phyloP scores from a whole-genome alignment of 192 early-diverging fungal species.

The Dimargaris cristalligena region DNA sequence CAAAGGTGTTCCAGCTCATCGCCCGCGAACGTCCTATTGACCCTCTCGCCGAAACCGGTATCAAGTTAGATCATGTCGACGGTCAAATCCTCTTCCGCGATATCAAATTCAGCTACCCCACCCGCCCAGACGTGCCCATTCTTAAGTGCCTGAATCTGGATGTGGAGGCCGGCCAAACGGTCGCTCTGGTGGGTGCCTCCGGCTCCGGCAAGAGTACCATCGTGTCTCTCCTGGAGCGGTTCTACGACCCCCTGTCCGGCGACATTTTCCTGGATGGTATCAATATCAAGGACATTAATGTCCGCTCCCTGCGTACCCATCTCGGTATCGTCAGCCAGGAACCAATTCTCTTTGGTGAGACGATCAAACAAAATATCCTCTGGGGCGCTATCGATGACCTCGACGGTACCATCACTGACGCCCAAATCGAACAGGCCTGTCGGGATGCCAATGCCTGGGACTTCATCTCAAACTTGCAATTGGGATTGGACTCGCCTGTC shows the following conservation, averaged over 20 bases:
- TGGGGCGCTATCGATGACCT: constrained; percentile 37
- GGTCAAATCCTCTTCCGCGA: constrained; percentile 60
- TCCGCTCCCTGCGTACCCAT: constrained; percentile 64
- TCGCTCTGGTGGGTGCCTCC: constrained; percentile 77
- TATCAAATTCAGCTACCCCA: constrained; percentile 73
- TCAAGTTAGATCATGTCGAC: constrained; percentile 23
- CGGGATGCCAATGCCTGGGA: constrained; percentile 55
- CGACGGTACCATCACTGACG: constrained; percentile 42
- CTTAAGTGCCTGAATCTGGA: constrained; percentile 53
- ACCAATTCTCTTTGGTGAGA: constrained; percentile 68
- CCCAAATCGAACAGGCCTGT: constrained; percentile 49
- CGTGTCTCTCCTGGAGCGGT: constrained; percentile 66
- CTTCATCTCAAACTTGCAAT: constrained; percentile 52
- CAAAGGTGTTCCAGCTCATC: constrained; percentile 61
- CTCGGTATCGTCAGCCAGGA: constrained; percentile 87
- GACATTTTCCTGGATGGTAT: constrained; percentile 53
- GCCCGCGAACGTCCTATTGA: constrained; percentile 72
- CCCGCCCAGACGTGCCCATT: constrained; percentile 64
- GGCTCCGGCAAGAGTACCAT: constrained; percentile 81
- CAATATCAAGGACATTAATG: constrained; percentile 57
- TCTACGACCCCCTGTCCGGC: constrained; percentile 51
- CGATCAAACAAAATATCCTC: constrained; percentile 70
- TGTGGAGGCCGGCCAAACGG: constrained; percentile 58
- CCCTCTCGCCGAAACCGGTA: constrained; percentile 22
- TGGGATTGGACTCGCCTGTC: constrained; percentile 74